Evolutionary conservation across 805 yeast species (phyloP), one percentile per base, ranked within the genome.

Genomic region (Candida fluviatilis): DNA sequence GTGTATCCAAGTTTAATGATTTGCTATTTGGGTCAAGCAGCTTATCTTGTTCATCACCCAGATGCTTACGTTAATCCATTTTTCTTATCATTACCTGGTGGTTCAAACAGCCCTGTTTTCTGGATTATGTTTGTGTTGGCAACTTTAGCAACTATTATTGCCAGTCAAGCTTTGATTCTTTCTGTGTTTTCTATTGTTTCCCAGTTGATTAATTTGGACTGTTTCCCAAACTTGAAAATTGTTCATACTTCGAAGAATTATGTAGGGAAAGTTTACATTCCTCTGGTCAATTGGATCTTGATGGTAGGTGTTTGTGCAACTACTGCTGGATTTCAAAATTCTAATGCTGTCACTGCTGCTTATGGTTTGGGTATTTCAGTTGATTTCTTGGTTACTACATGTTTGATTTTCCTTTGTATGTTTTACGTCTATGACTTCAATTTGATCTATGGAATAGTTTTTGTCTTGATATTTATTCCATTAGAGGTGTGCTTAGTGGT

Each of bases 1-100:
- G 79, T 75, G n/a, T 77, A 73, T 46, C 76, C 81, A 12, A 62
- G 73, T 28, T 55, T 78, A 47, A 63, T 75, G 48, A 48, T 76
- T n/a, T 59, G 71, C 18, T 78, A 78, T 48, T 59, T 78, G 43
- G 84, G 84, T 1, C 83, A 78, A 48, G 76, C 70, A 10, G 81
- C 84, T 1, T 73, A 62, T 47, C 50, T 75, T 37, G 49, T 64
- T 4, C 37, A 50, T 2, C 50, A 69, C 41, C 79, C 80, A 0
- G 58, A 56, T 3, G 57, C 54, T 4, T 48, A 60, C 25, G 35
- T 66, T 1, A 72, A 70, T 40, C 64, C 74, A 2, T 78, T 77
- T 50, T 78, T 64, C 48, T 48, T 55, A 15, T 66, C 78, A 0
- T 60, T 76, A 37, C 82, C 82, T 0, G 80, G 80, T 5, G 72